phyloP scores from a whole-genome alignment of 108 stramenopile genomes.

The Licmophora abbreviata region DNA sequence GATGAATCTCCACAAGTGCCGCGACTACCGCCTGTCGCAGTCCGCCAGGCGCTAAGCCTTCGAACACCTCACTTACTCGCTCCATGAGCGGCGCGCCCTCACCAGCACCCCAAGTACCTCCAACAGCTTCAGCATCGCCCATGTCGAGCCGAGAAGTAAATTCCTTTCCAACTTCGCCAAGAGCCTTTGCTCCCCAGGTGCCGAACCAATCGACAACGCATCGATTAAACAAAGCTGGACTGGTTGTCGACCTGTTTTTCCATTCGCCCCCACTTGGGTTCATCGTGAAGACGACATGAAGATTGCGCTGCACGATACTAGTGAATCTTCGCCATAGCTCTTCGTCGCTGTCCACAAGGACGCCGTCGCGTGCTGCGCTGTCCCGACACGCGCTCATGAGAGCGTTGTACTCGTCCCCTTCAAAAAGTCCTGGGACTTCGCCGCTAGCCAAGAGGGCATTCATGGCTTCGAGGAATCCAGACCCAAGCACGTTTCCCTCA shows the following conservation, averaged over 20 bases:
- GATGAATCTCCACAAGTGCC: conserved; percentile 86
- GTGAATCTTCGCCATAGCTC: conserved; percentile 92
- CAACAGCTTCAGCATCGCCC: conserved; percentile 75
- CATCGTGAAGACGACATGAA: conserved; percentile 99
- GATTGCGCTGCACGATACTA: conserved; percentile 85
- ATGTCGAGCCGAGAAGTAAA: conserved; percentile 75
- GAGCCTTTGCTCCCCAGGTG: conserved; percentile 88
- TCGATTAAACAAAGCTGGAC: conserved; percentile 98
- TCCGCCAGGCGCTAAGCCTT: conserved; percentile 38
- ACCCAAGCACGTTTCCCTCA: conserved; percentile 87
- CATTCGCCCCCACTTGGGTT: conserved; percentile 93
- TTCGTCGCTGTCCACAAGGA: conserved; percentile 90
- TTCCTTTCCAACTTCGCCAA: conserved; percentile 84
- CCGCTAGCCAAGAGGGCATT: conserved; percentile 98
- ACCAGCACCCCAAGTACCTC: conserved; percentile 79
- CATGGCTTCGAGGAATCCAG: conserved; percentile 98
- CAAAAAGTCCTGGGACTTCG: conserved; percentile 99
- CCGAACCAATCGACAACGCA: conserved; percentile 99
- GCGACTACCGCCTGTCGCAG: conserved; percentile 92
- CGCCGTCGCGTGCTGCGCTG: conserved; percentile 74
- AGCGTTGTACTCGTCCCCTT: conserved; percentile 92
- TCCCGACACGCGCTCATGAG: conserved; percentile 90
- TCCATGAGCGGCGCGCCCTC: conserved; percentile 68
- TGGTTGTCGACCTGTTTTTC: conserved; percentile 93
- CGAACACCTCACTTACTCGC: conserved; percentile 54